These are phyloP conservation scores for Sherardia arvensis DNA, from an alignment of 257 asterid genomes.

Conservation along the genomic window DNA sequence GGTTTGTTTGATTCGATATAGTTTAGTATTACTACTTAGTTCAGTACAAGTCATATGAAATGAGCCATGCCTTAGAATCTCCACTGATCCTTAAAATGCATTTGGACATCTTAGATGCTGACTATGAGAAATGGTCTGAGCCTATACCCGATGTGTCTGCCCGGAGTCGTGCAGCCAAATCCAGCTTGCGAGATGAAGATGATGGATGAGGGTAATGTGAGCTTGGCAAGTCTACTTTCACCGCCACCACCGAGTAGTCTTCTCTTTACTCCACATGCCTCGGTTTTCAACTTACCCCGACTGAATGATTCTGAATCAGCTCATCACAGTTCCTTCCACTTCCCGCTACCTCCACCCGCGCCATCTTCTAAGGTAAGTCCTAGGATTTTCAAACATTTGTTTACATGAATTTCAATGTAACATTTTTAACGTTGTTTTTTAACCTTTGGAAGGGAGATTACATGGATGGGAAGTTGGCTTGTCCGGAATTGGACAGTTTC, in stretches of 20 bases:
- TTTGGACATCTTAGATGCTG: slow-evolving; percentile 35
- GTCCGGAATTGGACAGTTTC: slow-evolving; percentile 13
- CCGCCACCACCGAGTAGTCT: slow-evolving; percentile 19
- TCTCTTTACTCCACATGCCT: slow-evolving; percentile 19
- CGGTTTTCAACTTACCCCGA: slow-evolving; percentile 19
- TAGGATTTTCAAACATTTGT: too few species aligned
- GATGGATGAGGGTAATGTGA: slow-evolving; percentile 23
- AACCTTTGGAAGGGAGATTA: slow-evolving; percentile 22
- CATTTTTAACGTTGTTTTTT: neutral
- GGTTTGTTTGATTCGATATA: neutral
- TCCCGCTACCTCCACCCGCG: slow-evolving; percentile 9
- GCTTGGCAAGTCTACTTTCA: slow-evolving; percentile 18
- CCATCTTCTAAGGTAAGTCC: slow-evolving; percentile 29
- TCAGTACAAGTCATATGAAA: neutral
- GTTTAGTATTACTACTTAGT: neutral
- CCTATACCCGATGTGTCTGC: slow-evolving; percentile 44
- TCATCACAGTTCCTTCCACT: slow-evolving; percentile 27
- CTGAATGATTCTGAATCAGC: slow-evolving; percentile 17
- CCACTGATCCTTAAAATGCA: neutral
- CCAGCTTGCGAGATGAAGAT: slow-evolving; percentile 26
- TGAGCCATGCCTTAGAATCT: too few species aligned
- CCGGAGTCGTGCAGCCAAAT: slow-evolving; percentile 30
- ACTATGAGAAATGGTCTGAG: slow-evolving; percentile 66
- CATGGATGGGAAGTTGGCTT: slow-evolving; percentile 21
- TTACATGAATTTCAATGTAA: too few species aligned